Base-by-base conservation (phyloP, 164 flowering plant genomes). In the Chimonanthus praecox region DNA sequence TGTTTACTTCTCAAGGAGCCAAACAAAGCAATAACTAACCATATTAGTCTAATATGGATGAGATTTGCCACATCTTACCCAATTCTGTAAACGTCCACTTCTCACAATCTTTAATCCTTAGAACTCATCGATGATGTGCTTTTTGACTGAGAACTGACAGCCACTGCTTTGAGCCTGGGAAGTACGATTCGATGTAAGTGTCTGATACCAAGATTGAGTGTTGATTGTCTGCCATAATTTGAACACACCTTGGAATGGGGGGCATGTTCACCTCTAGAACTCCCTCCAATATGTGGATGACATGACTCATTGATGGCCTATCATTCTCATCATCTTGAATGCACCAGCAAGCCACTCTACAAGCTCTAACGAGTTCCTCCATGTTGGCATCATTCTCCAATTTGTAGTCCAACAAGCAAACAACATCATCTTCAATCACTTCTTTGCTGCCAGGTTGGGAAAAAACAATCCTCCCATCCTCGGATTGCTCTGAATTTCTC, bases 261-360 rank as follows among this genome's bases (percentile, higher is more conserved):
- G 84, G 82, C 64, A 49, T 72, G 50, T 70, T 80, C 49, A 78
- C 82, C 49, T 80, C 84, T 63, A 76, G 63, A 20, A 82, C 71
- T 6, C 84, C 84, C 47, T 84, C 86, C 61, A 84, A 79, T 7
- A 82, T 75, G 66, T 84, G 86, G 51, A 78, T 84, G 3, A 84
- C 82, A 68, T 76, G 78, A 7, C 86, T 78, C 86, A 82, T 82
- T 6, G 84, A 74, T 7, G 84, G 86, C 74, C 86, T 74, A 61
- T 64, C 71, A 67, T 21, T 33, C 33, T 33, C 33, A 33, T 33
- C 33, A 33, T 79, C 84, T 73, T 83, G 86, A 69, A 83, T 76
- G 71, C 86, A 83, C 86, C 84, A 83, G 69, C 82, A 79, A 64
- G 84, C 86, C 49, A 75, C 78, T 69, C 73, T 83, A 58, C 77